phyloP scores from a whole-genome alignment of 495 filamentous ascomycete species.

The Hypoxylon fragiforme region DNA sequence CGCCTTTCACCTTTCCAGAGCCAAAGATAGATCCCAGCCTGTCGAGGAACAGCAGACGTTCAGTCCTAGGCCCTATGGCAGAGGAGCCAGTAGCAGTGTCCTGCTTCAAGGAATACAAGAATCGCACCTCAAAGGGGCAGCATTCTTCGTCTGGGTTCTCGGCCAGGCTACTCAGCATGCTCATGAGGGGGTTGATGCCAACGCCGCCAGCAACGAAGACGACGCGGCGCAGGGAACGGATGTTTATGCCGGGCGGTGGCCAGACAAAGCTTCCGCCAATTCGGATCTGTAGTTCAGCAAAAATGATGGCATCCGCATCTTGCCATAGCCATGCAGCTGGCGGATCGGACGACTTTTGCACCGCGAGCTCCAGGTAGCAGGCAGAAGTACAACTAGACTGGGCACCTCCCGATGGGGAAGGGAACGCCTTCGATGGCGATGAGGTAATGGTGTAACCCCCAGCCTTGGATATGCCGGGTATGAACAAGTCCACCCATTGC shows the following conservation, averaged over 20 bases:
- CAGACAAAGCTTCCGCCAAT: constrained; percentile 82
- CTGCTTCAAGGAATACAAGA: constrained; percentile 49
- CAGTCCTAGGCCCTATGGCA: constrained; percentile 4
- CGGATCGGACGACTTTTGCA: constrained; percentile 65
- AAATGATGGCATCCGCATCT: constrained; percentile 55
- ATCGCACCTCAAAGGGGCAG: constrained; percentile 30
- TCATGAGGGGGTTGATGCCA: constrained; percentile 72
- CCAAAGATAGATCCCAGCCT: constrained; percentile 44
- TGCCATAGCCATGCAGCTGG: constrained; percentile 79
- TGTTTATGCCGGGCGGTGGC: constrained; percentile 59
- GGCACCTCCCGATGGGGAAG: constrained; percentile 38
- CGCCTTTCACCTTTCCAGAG: constrained; percentile 30
- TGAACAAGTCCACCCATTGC: constrained; percentile 88
- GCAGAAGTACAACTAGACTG: constrained; percentile 21
- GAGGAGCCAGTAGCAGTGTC: constrained; percentile 21
- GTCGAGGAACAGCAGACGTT: constrained; percentile 49
- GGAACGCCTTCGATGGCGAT: constrained; percentile 53
- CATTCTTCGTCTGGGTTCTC: constrained; percentile 7
- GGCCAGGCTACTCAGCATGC: constrained; percentile 47
- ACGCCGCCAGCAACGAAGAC: constrained; percentile 83
- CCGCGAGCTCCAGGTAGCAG: constrained; percentile 70
- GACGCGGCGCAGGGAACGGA: constrained; percentile 52
- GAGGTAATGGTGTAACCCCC: constrained; percentile 92
- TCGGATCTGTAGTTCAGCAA: constrained; percentile 62
- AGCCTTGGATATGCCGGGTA: constrained; percentile 65